Base-by-base conservation (phyloP, 805 yeast genomes). In the Monosporozyma yasuniensis region DNA sequence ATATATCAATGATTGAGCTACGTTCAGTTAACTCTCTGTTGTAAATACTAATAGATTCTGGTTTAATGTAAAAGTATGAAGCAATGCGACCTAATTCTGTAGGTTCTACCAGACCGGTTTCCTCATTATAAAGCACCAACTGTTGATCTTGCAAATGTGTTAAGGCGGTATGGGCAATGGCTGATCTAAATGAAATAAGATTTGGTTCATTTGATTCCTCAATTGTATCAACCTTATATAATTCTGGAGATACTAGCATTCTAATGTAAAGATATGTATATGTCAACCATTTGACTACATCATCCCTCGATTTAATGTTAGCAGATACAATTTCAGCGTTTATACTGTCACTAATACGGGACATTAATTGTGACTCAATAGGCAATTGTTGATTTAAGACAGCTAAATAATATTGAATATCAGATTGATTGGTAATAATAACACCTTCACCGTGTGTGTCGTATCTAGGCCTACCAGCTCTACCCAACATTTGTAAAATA, bases 381-480 rank as follows among this genome's bases (percentile, higher is more conserved):
- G 97, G 96, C 14, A 91, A 69, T 60, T 89, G 96, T 56, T 89
- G 95, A 62, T 89, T 90, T 55, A 89, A 71, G n/a, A 91, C 77
- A 0, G 96, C 95, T 59, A 93, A 73, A 61, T 89, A 91, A 62
- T 88, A 90, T 55, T 87, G 91, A 16, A 91, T 75, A 58, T 89
- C 95, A 19, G 82, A 81, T 51, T 87, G 93, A 0, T 90, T 76
- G 0, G 98, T 93, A 46, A 91, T 87, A 30, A 91, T 87, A 3
- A 91, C 81, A 70, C 98, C 99, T 58, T 87, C 96, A 59, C 99
- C 99, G 59, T 81, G 79, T 16, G 81, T 80, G 65, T 91, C 99
- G 67, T 84, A 93, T 48, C 96, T 75, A 0, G 99, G 99, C 67
- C 99, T 77, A 57, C 98, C 98, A 18, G 98, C 98, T 71, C 98